Evolutionary conservation across 345 rosid genomes (phyloP).

Genomic region (Arabidopsis arenosa): DNA sequence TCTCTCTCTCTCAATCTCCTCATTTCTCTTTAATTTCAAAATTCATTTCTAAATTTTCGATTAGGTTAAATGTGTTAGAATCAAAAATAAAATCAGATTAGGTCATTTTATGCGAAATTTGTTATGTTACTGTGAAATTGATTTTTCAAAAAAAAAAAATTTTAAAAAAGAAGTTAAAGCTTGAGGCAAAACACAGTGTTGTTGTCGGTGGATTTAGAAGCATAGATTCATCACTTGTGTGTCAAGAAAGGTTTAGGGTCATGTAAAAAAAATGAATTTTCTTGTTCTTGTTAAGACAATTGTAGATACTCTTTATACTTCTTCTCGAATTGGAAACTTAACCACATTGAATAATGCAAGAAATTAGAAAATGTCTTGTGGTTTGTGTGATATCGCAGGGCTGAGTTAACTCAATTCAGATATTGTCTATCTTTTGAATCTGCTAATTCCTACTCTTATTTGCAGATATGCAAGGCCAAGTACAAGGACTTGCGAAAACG

Average conservation of each 20-base stretch:
- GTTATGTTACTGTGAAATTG: background rate
- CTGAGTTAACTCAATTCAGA: conserved; percentile 2
- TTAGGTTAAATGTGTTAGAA: conserved; percentile 3
- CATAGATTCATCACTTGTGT: conserved; percentile 44
- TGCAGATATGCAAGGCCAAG: conserved; percentile 80
- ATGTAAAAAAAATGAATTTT: background rate
- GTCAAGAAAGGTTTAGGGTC: conserved; percentile 36
- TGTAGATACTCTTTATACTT: background rate
- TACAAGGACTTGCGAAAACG: conserved; percentile 71
- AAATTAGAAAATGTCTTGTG: background rate
- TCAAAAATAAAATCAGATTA: background rate
- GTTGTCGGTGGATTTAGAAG: conserved; percentile 31
- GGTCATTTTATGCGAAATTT: conserved; percentile 1
- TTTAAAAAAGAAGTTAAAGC: background rate
- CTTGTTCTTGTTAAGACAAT: background rate
- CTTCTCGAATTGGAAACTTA: conserved; percentile 2
- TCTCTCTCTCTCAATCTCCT: conserved; percentile 15
- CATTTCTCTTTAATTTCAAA: background rate
- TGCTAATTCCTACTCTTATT: conserved; percentile 9
- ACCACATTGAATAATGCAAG: background rate
- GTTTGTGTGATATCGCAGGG: background rate
- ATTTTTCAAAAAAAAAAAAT: background rate
- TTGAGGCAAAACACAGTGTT: conserved; percentile 1
- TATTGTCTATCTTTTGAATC: background rate
- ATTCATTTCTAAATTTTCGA: background rate